phyloP scores from a whole-genome alignment of 2,329 filamentous ascomycete genomes.

The Xylariaceae sp. region DNA sequence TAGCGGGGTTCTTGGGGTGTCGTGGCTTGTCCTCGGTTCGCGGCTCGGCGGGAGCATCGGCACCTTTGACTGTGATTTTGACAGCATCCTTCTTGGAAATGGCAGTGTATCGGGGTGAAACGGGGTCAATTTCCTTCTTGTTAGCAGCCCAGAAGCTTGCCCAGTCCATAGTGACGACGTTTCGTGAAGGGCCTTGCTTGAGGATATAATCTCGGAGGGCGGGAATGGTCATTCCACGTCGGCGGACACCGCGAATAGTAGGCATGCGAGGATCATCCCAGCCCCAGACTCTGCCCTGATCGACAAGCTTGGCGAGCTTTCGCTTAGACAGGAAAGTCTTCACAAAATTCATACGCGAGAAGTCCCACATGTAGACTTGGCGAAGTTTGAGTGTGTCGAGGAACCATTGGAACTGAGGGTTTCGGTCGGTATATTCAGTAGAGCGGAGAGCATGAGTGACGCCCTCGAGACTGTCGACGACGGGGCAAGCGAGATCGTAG shows the following conservation, averaged over 20 bases:
- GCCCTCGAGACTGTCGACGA: constrained; percentile 76
- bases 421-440: constrained; percentile 83
- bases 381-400: constrained; percentile 68
- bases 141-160: constrained; percentile 68
- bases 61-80: constrained; percentile 64
- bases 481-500: constrained; percentile 81
- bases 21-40: constrained; percentile 74
- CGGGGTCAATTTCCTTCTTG: constrained; percentile 78
- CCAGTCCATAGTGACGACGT: constrained; percentile 83
- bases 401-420: constrained; percentile 86
- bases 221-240: constrained; percentile 74
- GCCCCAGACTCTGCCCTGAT: constrained; percentile 70
- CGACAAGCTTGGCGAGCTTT: constrained; percentile 80
- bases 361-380: constrained; percentile 80
- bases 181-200: constrained; percentile 78
- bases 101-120: constrained; percentile 70
- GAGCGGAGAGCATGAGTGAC: constrained; percentile 80
- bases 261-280: constrained; percentile 89
- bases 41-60: constrained; percentile 59
- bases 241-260: constrained; percentile 73
- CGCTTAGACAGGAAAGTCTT: constrained; percentile 79
- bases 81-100: constrained; percentile 69
- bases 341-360: constrained; percentile 80
- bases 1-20: constrained; percentile 81
- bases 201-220: constrained; percentile 80